Conservation (phyloP, 2,329 filamentous ascomycete species). For the Fonsecaea nubica region DNA sequence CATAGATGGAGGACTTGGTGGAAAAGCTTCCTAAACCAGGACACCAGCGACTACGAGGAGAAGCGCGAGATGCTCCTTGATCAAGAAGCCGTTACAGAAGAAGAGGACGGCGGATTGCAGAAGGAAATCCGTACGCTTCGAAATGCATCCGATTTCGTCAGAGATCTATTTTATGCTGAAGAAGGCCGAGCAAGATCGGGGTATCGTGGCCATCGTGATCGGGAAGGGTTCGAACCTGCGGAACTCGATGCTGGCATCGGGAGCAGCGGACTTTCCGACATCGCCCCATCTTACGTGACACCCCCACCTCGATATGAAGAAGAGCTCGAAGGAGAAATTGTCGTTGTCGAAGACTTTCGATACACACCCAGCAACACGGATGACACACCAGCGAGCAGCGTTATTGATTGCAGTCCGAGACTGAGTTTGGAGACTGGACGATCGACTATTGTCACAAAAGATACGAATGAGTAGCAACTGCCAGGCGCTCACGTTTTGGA, state of each 20-base stretch:
- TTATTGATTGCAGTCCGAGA: conserved; percentile 50
- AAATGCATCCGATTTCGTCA: conserved; percentile 60
- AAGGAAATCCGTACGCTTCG: conserved; percentile 60
- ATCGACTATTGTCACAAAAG: conserved; percentile 33
- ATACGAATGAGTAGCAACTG: conserved; percentile 13
- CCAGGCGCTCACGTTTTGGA: neutral
- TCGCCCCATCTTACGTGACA: conserved; percentile 38
- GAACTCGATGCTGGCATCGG: conserved; percentile 37
- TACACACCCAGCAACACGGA: conserved; percentile 45
- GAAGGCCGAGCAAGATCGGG: conserved; percentile 40
- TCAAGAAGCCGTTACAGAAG: conserved; percentile 55
- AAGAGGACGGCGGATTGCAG: conserved; percentile 55
- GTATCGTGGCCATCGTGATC: conserved; percentile 11
- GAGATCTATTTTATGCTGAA: conserved; percentile 54
- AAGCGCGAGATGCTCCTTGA: conserved; percentile 57
- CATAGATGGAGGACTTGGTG: conserved; percentile 61
- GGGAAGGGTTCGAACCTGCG: conserved; percentile 22
- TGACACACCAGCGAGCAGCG: conserved; percentile 49
- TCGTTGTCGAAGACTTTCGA: conserved; percentile 53
- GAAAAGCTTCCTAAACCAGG: conserved; percentile 47
- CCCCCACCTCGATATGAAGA: conserved; percentile 53
- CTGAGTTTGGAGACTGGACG: conserved; percentile 49
- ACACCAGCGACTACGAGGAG: conserved; percentile 57
- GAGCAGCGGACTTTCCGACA: conserved; percentile 29
- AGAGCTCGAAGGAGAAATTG: conserved; percentile 46